Evolutionary conservation across 768 basidiomycete genomes (phyloP), one percentile per base, ranked within the genome.

Genomic region (Leccinum sublutescens): DNA sequence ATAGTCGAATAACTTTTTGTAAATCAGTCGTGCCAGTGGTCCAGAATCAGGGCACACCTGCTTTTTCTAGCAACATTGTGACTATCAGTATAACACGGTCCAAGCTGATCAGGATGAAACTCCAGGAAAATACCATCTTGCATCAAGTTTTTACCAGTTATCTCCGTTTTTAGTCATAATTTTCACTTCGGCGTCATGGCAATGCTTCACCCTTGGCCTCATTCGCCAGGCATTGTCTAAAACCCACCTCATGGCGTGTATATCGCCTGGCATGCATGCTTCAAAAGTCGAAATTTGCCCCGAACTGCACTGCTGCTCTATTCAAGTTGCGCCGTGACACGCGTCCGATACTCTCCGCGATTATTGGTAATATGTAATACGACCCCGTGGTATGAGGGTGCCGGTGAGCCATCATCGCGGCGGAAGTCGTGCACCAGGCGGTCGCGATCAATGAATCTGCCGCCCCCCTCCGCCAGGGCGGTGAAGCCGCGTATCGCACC

Each of bases 291-390:
- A 56, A 34, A 57, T 53, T 56, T 54, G 31, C 15, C 59, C 68
- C 68, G 52, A 55, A 52, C 50, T 50, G 51, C 63, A 57, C 63
- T 53, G 68, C 63, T 52, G 52, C 50, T 58, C 50, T 56, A 60
- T 54, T 52, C 62, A 59, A n/a, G 60, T 61, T 70, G 63, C 67
- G 65, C 63, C 60, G 34, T 65, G 34, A 64, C 67, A 68, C 66
- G 65, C 63, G 57, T 34, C 36, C 53, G 55, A 59, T 55, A 47
- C 2, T 60, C 63, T 67, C 61, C 68, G 68, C 68, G 60, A 65
- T 52, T 33, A 49, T 60, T 60, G 17, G 38, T 59, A 65, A 70
- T 68, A 68, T 68, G 68, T 68, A 68, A 68, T 68, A 68, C 51
- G 54, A 27, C 59, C 66, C 64, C 66, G 66, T 68, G 68, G 59